These are phyloP conservation scores for Lactifluus rugatus DNA, from an alignment of 768 basidiomycete species.

Conservation along the genomic window DNA sequence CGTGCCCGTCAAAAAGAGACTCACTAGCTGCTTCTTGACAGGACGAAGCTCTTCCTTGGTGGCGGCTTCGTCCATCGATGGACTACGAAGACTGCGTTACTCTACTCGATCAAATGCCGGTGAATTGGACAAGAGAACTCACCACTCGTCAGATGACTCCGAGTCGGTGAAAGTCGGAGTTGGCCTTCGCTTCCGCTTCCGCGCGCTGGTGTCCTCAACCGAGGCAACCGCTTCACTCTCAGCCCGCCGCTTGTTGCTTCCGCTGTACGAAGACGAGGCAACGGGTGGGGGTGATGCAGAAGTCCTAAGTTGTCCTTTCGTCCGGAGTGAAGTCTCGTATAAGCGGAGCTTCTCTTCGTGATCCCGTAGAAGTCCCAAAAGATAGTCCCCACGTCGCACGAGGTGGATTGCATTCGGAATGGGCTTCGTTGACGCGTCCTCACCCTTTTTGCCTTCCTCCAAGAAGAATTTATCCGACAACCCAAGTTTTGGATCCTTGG, in stretches of 20 bases:
- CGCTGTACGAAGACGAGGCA: constrained; percentile 56
- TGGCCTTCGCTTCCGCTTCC: constrained; percentile 84
- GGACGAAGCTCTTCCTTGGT: constrained; percentile 95
- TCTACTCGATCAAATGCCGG: constrained; percentile 14
- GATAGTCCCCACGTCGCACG: constrained; percentile 92
- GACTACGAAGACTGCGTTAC: constrained; percentile 35
- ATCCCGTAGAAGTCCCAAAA: constrained; percentile 73
- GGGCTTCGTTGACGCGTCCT: constrained; percentile 72
- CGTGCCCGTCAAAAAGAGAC: constrained; percentile 23
- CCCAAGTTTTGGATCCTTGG: constrained; percentile 74
- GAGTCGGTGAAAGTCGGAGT: constrained; percentile 96
- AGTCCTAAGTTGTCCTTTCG: constrained; percentile 56
- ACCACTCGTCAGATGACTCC: constrained; percentile 88
- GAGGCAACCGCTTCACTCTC: constrained; percentile 81
- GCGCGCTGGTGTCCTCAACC: constrained; percentile 57
- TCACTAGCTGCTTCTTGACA: constrained; percentile 89
- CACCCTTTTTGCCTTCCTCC: constrained; percentile 93
- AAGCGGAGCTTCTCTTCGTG: constrained; percentile 86
- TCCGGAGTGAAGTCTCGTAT: constrained; percentile 72
- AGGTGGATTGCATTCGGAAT: constrained; percentile 98
- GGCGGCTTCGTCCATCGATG: constrained; percentile 88
- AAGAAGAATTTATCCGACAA: constrained; percentile 94
- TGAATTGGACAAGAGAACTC: constrained; percentile 25
- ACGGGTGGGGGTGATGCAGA: constrained; percentile 72
- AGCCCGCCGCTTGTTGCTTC: constrained; percentile 61